Evolutionary conservation across 495 filamentous ascomycete species (phyloP).

Genomic region (Articulospora tetracladia): DNA sequence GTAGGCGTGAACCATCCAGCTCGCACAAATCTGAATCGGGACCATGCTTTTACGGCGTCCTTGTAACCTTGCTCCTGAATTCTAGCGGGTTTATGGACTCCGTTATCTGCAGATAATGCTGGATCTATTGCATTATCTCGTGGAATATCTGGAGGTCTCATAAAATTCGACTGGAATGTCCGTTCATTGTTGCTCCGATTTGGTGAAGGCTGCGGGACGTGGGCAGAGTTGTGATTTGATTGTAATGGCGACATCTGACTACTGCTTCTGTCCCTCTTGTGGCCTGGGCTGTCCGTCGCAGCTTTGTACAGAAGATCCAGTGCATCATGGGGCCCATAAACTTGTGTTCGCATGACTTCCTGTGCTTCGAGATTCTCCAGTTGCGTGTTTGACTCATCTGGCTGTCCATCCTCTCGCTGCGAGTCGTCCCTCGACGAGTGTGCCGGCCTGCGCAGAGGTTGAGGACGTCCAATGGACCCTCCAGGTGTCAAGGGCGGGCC

Average conservation of each 20-base stretch:
- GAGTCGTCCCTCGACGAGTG: conserved; percentile 7
- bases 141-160: conserved; percentile 15
- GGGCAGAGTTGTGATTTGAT: conserved; percentile 5
- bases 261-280: conserved; percentile 28
- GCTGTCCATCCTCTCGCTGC: conserved; percentile 4
- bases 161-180: conserved; percentile 6
- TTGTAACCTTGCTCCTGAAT: conserved; percentile 46
- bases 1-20: conserved; percentile 94
- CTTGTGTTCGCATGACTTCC: conserved; percentile 56
- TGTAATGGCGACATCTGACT: conserved; percentile 22
- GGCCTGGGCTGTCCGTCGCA: conserved; percentile 45
- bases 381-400: conserved; percentile 23
- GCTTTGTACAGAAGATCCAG: conserved; percentile 68
- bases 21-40: conserved; percentile 83
- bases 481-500: conserved; percentile 57
- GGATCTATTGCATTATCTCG: conserved; percentile 23
- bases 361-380: conserved; percentile 56
- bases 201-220: conserved; percentile 10
- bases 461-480: conserved; percentile 51
- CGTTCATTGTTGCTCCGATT: neutral
- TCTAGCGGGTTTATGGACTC: conserved; percentile 20
- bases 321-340: conserved; percentile 61
- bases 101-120: conserved; percentile 11
- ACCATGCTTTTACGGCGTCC: conserved; percentile 82
- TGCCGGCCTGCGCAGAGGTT: conserved; percentile 53